Evolutionary conservation across 805 yeast genomes (phyloP), one percentile per base, ranked within the genome.

Genomic region (Saturnispora kantuleensis): DNA sequence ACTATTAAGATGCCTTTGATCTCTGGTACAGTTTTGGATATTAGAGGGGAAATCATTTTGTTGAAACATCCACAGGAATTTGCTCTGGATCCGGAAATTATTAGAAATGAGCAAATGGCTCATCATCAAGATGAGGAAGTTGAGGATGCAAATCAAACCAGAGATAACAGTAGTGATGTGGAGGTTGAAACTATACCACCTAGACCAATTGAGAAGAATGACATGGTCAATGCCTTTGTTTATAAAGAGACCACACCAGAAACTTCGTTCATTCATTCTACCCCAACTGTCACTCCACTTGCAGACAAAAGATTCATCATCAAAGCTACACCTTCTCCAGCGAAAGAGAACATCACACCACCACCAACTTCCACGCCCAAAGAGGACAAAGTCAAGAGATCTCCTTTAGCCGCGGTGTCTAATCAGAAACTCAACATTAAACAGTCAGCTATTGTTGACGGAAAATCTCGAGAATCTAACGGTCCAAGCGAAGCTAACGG

Each of bases 1-100:
- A 66, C 76, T 2, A 70, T 85, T 16, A 64, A 69, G 2, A 65
- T 88, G 56, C 93, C 93, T 6, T 70, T 73, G 44, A 69, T 77
- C 35, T 68, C 73, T 38, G 81, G 81, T 35, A 68, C 84, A 6
- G 63, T 78, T 16, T 54, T 89, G 42, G 90, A 86, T 55, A 71
- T 90, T 43, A 78, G 85, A 52, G 83, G 84, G n/a, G 77, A 79
- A 44, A 56, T 75, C 13, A 45, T 60, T 4, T 35, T 57, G 26
- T 41, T 62, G 3, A 53, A 52, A 12, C 47, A 41, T 32, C 39
- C 45, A 10, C 15, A 29, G 9, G 43, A 35, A n/a, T 12, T 10
- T 10, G 12, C 38, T 31, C 10, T 44, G 9, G 34, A 31, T 13
- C 11, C 28, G 21, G 42, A 38, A 18, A 13, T 18, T 10, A 38